Evolutionary conservation across 2,329 filamentous ascomycete genomes (phyloP).

Genomic region (Arthroderma sp.): DNA sequence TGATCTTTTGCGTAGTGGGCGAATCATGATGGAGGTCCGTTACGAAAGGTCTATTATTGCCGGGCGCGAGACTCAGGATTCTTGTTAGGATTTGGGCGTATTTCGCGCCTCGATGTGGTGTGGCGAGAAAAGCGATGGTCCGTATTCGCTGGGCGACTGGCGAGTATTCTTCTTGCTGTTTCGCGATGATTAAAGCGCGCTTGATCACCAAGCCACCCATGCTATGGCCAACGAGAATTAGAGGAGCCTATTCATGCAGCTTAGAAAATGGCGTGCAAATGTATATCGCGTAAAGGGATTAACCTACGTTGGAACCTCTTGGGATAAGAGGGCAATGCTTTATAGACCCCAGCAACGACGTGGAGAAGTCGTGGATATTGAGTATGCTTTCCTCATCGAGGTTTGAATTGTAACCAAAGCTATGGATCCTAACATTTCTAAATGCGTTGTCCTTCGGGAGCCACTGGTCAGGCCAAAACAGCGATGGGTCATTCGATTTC

Average conservation of each 20-base stretch:
- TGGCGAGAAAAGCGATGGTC: conserved; percentile 16
- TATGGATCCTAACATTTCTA: conserved; percentile 20
- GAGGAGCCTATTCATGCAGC: no score
- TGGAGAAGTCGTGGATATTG: conserved; percentile 23
- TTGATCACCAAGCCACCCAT: conserved; percentile 21
- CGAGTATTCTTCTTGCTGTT: no score
- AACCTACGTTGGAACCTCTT: neutral
- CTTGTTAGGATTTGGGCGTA: conserved; percentile 10
- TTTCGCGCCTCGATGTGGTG: conserved; percentile 16
- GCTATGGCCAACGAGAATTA: conserved; percentile 11
- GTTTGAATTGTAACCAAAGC: conserved; percentile 26
- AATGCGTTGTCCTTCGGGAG: conserved; percentile 17
- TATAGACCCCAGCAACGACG: conserved; percentile 18
- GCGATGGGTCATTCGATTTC: conserved; percentile 12
- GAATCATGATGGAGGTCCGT: conserved; percentile 27
- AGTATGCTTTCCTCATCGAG: conserved; percentile 16
- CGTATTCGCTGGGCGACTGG: conserved; percentile 5
- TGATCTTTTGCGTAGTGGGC: conserved; percentile 25
- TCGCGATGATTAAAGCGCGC: neutral
- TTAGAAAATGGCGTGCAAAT: conserved; percentile 1
- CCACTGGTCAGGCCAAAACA: no score
- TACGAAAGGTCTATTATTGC: conserved; percentile 12
- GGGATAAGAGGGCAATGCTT: neutral
- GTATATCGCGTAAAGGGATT: conserved; percentile 1
- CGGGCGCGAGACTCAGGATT: conserved; percentile 12